Conservation (phyloP, 2,329 filamentous ascomycete species). For the Fusarium hostae region DNA sequence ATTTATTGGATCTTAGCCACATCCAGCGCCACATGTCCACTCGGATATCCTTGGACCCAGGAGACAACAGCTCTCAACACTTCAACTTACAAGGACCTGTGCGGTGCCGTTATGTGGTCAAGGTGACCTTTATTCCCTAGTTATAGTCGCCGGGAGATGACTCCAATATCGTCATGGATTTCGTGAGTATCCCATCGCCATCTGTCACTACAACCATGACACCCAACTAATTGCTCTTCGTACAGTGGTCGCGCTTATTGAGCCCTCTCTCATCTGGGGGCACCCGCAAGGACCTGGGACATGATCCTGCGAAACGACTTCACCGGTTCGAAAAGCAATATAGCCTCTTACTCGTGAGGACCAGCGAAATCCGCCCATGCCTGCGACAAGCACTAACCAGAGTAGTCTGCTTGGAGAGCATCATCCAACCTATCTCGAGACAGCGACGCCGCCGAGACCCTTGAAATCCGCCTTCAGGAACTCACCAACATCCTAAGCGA, state of each 20-base stretch:
- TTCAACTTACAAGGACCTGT: slow-evolving; percentile 35
- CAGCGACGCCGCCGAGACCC: slow-evolving; percentile 69
- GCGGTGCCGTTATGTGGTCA: slow-evolving; percentile 35
- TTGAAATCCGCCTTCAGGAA: slow-evolving; percentile 71
- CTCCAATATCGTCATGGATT: slow-evolving; percentile 64
- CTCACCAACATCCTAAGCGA: slow-evolving; percentile 82
- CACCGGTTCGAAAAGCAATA: slow-evolving; percentile 76
- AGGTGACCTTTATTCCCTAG: slow-evolving; percentile 24
- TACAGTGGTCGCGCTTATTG: slow-evolving; percentile 74
- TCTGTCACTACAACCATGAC: background rate
- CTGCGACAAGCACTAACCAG: slow-evolving; percentile 19
- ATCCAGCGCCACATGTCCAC: slow-evolving; percentile 17
- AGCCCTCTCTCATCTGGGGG: slow-evolving; percentile 68
- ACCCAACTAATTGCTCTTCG: slow-evolving; percentile 27
- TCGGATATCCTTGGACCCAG: slow-evolving; percentile 11
- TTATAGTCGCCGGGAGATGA: slow-evolving; percentile 54
- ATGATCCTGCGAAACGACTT: slow-evolving; percentile 71
- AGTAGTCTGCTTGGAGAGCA: slow-evolving; percentile 67
- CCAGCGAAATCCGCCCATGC: background rate
- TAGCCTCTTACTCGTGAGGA: slow-evolving; percentile 66
- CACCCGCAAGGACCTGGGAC: slow-evolving; percentile 68
- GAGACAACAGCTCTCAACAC: slow-evolving; percentile 37
- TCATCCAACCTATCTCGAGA: slow-evolving; percentile 70
- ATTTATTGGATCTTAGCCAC: slow-evolving; percentile 18
- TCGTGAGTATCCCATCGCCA: slow-evolving; percentile 55